phyloP scores from a whole-genome alignment of 169 alveolate species.

The Eimeria falciformis region DNA sequence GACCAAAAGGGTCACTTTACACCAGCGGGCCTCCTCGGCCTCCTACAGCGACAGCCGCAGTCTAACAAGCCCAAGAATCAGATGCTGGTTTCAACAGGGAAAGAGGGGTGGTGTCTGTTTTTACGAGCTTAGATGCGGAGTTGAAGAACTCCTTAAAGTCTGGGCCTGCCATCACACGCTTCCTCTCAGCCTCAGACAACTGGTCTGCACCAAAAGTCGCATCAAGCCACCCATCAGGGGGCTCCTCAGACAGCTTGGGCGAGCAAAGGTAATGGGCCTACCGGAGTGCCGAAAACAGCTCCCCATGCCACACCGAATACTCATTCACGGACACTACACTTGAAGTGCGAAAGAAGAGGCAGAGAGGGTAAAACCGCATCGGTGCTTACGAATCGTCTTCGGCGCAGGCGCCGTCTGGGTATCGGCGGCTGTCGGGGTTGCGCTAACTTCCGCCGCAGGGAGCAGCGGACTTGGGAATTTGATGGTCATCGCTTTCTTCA shows the following conservation, averaged over 20 bases:
- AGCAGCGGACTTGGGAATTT: constrained; percentile 2
- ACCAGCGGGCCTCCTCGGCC: no score
- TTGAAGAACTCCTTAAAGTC: constrained; percentile 68
- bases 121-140: constrained; percentile 54
- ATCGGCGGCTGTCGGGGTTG: background rate
- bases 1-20: no score
- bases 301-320: no score
- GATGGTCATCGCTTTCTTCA: background rate
- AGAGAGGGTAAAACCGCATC: no score
- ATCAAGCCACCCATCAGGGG: background rate
- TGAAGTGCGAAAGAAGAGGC: no score
- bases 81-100: no score
- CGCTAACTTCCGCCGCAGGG: constrained; percentile 19
- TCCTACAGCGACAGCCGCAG: no score
- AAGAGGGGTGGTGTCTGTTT: no score
- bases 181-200: constrained; percentile 50
- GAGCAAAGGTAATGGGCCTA: background rate
- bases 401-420: background rate
- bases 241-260: background rate
- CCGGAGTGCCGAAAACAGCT: no score
- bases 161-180: constrained; percentile 34
- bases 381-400: background rate
- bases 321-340: no score
- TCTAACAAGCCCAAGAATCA: no score
- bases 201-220: background rate